phyloP scores from a whole-genome alignment of 1,284 basidiomycete species.

The Tetrapyrgos nigripes region DNA sequence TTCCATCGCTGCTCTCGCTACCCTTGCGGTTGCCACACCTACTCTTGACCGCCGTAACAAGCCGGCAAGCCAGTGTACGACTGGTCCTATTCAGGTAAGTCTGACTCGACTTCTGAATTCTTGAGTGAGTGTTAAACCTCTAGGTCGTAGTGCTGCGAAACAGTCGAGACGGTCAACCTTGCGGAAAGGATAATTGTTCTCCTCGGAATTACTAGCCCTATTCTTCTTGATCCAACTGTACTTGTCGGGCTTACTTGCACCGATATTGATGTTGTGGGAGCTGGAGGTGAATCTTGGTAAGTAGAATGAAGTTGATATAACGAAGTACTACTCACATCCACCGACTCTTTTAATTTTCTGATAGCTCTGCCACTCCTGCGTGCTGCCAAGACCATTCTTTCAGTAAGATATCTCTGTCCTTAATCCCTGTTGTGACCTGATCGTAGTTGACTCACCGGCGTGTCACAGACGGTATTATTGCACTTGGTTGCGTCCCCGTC shows the following conservation, averaged over 20 bases:
- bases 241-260: not conserved
- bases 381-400: constrained; percentile 9
- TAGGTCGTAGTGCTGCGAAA: constrained; percentile 32
- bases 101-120: not conserved
- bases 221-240: not conserved
- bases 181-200: constrained; percentile 21
- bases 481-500: constrained; percentile 12
- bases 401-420: too few species aligned
- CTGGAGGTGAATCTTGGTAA: not conserved
- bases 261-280: not conserved
- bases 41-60: not conserved
- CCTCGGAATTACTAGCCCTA: constrained; percentile 25
- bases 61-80: constrained; percentile 4
- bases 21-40: constrained; percentile 19
- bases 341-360: not conserved
- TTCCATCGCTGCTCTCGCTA: constrained; percentile 8
- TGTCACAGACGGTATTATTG: not conserved
- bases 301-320: too few species aligned
- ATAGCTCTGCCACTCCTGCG: not conserved
- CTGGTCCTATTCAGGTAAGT: constrained; percentile 17
- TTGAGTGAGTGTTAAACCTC: not conserved
- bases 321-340: not conserved
- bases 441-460: too few species aligned
- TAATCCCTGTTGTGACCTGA: not conserved
- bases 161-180: constrained; percentile 13